phyloP scores from a whole-genome alignment of 768 basidiomycete genomes.

The Mycena rosella region DNA sequence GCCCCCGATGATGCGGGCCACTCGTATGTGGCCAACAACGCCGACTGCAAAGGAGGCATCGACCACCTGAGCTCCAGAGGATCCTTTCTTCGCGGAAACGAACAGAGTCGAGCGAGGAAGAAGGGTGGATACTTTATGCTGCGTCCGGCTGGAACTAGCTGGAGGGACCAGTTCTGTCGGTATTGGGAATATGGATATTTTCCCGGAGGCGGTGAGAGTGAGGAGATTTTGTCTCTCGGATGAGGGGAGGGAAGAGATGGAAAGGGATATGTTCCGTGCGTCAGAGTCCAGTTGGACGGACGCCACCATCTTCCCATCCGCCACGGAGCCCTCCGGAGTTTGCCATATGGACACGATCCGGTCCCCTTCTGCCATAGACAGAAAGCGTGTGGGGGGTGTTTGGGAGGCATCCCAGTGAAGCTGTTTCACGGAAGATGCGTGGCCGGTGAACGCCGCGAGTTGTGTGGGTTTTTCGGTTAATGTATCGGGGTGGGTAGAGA shows the following conservation, averaged over 20 bases:
- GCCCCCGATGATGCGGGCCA: constrained; percentile 68
- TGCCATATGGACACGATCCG: constrained; percentile 75
- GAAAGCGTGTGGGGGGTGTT: constrained; percentile 59
- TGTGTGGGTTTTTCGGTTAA: constrained; percentile 58
- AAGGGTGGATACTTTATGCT: constrained; percentile 62
- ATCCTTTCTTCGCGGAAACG: constrained; percentile 53
- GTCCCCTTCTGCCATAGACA: constrained; percentile 73
- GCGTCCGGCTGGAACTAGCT: constrained; percentile 53
- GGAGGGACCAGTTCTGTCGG: constrained; percentile 58
- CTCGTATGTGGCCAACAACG: constrained; percentile 58
- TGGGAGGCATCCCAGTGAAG: constrained; percentile 65
- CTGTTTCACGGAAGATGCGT: constrained; percentile 67
- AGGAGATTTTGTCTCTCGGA: constrained; percentile 58
- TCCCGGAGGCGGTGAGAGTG: constrained; percentile 70
- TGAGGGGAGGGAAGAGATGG: constrained; percentile 44
- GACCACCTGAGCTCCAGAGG: constrained; percentile 54
- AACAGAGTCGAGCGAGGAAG: constrained; percentile 64
- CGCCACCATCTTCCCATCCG: constrained; percentile 67
- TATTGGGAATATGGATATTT: constrained; percentile 68
- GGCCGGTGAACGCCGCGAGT: constrained; percentile 71
- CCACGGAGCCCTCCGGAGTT: constrained; percentile 53
- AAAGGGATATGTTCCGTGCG: constrained; percentile 59
- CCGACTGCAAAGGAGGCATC: constrained; percentile 60
- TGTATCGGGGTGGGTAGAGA: constrained; percentile 53
- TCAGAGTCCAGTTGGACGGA: constrained; percentile 75